Conservation (phyloP, 75 land plant species). For the Sequoiadendron giganteum region DNA sequence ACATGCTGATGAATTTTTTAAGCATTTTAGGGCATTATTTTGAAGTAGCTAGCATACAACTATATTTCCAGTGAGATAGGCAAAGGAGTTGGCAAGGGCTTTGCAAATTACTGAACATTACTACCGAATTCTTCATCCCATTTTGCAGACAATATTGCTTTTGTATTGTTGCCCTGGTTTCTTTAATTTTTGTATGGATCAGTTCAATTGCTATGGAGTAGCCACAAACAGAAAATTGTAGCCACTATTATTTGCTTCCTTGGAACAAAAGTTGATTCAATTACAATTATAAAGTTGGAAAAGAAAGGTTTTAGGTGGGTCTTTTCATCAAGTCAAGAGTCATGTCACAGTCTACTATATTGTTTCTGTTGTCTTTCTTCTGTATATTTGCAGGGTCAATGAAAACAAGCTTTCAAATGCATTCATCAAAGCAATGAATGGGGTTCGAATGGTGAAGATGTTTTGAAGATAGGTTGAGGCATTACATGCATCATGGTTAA, state of each 20-base stretch:
- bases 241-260: not conserved
- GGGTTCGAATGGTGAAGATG: too few species aligned
- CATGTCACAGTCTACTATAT: too few species aligned
- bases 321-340: too few species aligned
- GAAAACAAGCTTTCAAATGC: too few species aligned
- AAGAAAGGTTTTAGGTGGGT: too few species aligned
- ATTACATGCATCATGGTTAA: too few species aligned
- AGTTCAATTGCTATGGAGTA: not conserved
- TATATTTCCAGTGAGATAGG: not conserved
- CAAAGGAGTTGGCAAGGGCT: not conserved
- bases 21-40: not conserved
- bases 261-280: too few species aligned
- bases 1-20: not conserved
- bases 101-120: not conserved
- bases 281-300: too few species aligned
- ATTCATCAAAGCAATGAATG: too few species aligned
- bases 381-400: too few species aligned
- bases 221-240: not conserved
- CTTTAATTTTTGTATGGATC: not conserved
- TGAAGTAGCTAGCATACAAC: not conserved
- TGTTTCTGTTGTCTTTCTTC: too few species aligned
- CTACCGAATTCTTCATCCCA: not conserved
- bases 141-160: not conserved
- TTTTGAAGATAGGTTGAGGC: too few species aligned
- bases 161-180: not conserved